Base-by-base conservation (phyloP, 1,284 basidiomycete species). In the Apiotrichum sp. region DNA sequence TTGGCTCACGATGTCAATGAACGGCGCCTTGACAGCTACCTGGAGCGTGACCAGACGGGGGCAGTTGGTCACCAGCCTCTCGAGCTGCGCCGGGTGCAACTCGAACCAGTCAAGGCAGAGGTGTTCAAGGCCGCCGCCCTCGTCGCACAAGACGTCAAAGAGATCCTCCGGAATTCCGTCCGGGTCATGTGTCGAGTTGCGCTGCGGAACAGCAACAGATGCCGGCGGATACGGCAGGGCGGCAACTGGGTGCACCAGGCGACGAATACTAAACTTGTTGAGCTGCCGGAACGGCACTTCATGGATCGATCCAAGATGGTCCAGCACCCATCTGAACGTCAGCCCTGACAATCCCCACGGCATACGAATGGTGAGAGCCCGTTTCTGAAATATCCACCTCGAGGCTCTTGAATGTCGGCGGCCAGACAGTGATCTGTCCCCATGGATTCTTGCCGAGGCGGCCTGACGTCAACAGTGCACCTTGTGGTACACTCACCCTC, bases 81-180 rank as follows among this genome's bases (percentile, higher is more conserved):
- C 57, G n/a, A 67, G 45, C 14, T 62, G 49, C 1, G 49, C 16
- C 22, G 45, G 41, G 4, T 38, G 43, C 9, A 68, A 51, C 53
- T 60, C 61, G 63, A 65, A 70, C 67, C 68, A 68, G 55, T 64
- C 62, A 11, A 70, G 47, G 45, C 61, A 65, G 0, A 70, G 53
- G 4, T 55, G 48, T 31, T 57, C 42, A 3, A 68, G 50, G 6
- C 44, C 14, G n/a, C 16, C 33, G 0, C 64, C 66, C 1, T 63
- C 49, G 1, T 58, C 50, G 5, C 57, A 36, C 33, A 70, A 48
- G 1, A 53, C 48, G 29, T 54, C 35, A 1, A 67, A 32, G 4
- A 70, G 57, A 2, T 49, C 49, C 0, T 36, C 6, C 3, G 66
- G 62, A 7, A 68, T 52, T 2, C 53, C 32, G 9, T 50, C 33